Conservation (phyloP, 2,329 filamentous ascomycete genomes). For the Curvularia sp. region DNA sequence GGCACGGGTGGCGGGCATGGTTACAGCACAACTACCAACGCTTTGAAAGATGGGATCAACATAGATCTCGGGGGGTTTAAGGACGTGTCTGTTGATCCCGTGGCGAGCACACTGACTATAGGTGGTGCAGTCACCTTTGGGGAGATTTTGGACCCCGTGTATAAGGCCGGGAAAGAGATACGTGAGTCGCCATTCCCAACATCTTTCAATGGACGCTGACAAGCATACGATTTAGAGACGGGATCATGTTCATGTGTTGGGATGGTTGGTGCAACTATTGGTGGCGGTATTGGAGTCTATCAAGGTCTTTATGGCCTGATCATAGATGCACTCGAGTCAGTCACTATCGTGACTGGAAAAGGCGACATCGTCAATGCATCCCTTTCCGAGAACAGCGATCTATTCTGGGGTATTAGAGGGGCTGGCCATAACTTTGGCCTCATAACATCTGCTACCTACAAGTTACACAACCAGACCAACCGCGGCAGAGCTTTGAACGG, state of each 20-base stretch:
- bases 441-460: slow-evolving; percentile 8
- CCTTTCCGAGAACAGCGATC: not conserved
- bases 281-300: slow-evolving; percentile 16
- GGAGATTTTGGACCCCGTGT: not conserved
- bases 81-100: not conserved
- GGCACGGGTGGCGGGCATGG: slow-evolving; percentile 12
- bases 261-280: slow-evolving; percentile 13
- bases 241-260: slow-evolving; percentile 8
- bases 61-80: slow-evolving; percentile 2
- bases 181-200: not conserved
- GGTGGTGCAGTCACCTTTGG: slow-evolving; percentile 1
- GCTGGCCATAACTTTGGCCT: slow-evolving; percentile 9
- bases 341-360: slow-evolving; percentile 3
- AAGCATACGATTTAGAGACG: not conserved
- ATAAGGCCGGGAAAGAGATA: slow-evolving; percentile 2
- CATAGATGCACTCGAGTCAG: slow-evolving; percentile 6
- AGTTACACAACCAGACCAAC: not conserved
- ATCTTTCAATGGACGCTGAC: not conserved
- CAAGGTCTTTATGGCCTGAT: slow-evolving; percentile 8
- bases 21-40: slow-evolving; percentile 4
- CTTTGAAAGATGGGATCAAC: not conserved
- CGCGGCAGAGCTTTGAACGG: not conserved
- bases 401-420: slow-evolving; percentile 8
- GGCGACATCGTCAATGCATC: slow-evolving; percentile 7
- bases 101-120: not conserved